Evolutionary conservation across 2,329 filamentous ascomycete species (phyloP).

Genomic region (Malbranchea zuffiana): DNA sequence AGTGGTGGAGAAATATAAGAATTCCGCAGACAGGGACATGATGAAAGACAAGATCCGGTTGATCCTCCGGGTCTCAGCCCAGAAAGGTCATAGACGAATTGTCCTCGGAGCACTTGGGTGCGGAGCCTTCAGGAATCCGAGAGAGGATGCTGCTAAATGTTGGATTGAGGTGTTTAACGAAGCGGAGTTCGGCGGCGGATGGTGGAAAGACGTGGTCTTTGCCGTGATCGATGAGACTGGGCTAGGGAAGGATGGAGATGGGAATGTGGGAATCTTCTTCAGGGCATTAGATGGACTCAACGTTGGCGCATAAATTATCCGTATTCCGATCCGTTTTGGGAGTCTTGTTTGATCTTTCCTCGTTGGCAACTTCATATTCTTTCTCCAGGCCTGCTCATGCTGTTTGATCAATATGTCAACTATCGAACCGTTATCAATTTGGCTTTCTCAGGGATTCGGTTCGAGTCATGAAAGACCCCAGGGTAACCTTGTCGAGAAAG

Average conservation of each 20-base stretch:
- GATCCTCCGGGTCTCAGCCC: constrained; percentile 10
- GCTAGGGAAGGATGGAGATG: constrained; percentile 20
- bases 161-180: constrained; percentile 50
- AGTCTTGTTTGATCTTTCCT: too few species aligned
- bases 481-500: too few species aligned
- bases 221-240: constrained; percentile 39
- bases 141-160: constrained; percentile 44
- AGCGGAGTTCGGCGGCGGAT: constrained; percentile 46
- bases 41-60: constrained; percentile 11
- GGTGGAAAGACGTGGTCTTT: constrained; percentile 52
- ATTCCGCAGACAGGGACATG: constrained; percentile 4
- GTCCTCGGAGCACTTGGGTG: constrained; percentile 56
- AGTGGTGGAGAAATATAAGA: neutral
- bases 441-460: too few species aligned
- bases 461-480: too few species aligned
- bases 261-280: constrained; percentile 15
- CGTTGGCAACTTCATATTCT: too few species aligned
- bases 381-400: too few species aligned
- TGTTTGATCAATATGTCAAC: too few species aligned
- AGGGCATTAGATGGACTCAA: constrained; percentile 8
- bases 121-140: constrained; percentile 51
- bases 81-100: constrained; percentile 8
- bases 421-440: too few species aligned
- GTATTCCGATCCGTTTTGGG: too few species aligned
- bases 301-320: neutral